phyloP scores from a whole-genome alignment of 169 alveolate genomes.

The Plasmodium ovale region DNA sequence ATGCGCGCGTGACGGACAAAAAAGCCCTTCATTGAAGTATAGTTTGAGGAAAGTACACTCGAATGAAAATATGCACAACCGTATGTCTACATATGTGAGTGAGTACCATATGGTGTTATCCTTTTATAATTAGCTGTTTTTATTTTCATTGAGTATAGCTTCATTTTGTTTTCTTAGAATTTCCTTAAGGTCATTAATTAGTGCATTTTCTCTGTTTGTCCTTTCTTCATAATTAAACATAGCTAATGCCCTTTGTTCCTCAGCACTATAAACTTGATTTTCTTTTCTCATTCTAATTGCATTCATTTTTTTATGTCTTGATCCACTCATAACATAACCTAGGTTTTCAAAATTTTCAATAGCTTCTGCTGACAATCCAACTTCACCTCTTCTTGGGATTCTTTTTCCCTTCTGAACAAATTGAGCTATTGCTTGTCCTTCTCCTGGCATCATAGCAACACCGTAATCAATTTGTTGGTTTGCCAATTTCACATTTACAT shows the following conservation, averaged over 20 bases:
- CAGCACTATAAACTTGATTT: conserved; percentile 88
- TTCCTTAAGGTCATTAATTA: conserved; percentile 86
- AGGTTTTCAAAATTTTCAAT: conserved; percentile 91
- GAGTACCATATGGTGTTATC: too few relatives aligned
- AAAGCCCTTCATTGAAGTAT: too few relatives aligned
- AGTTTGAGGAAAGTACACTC: too few relatives aligned
- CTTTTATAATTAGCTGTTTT: too few relatives aligned
- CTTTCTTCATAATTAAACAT: conserved; percentile 87
- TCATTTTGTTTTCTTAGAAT: conserved; percentile 80
- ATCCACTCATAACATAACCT: conserved; percentile 96
- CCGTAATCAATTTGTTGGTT: conserved; percentile 70
- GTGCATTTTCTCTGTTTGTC: conserved; percentile 85
- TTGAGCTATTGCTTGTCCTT: conserved; percentile 91
- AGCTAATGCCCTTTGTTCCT: conserved; percentile 88
- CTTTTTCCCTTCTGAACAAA: conserved; percentile 91
- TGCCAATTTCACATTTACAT: conserved; percentile 56
- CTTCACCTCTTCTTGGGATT: conserved; percentile 94
- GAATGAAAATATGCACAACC: too few relatives aligned
- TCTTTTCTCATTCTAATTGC: conserved; percentile 93
- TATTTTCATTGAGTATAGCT: conserved; percentile 32
- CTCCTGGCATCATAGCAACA: conserved; percentile 86
- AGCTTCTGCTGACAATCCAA: conserved; percentile 93
- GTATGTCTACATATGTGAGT: too few relatives aligned
- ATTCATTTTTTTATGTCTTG: conserved; percentile 90
- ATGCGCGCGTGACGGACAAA: too few relatives aligned